Percentiles rank a stretch among this genome's conserved stretches.
These are phyloP conservation scores for Boletus patriciae DNA, from an alignment of 768 basidiomycete species.

Conservation along the genomic window DNA sequence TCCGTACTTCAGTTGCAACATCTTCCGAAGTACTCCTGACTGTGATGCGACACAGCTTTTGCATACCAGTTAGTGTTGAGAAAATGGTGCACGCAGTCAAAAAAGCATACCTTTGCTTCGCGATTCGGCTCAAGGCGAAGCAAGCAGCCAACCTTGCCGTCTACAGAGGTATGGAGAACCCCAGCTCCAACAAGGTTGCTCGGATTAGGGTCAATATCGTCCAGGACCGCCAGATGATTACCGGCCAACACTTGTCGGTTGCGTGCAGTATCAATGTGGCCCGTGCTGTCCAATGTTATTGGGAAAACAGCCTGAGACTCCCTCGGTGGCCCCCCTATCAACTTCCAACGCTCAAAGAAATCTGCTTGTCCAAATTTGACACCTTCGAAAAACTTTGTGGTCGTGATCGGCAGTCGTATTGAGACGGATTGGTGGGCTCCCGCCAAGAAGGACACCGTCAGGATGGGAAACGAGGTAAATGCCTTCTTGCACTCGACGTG, in stretches of 20 bases:
- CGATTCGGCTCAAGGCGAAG: constrained; percentile 91
- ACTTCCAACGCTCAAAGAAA: constrained; percentile 98
- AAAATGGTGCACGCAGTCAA: background rate
- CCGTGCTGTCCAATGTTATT: constrained; percentile 61
- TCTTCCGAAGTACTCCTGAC: constrained; percentile 93
- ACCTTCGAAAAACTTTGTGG: constrained; percentile 93
- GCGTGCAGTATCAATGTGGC: constrained; percentile 72
- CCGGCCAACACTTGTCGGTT: constrained; percentile 79
- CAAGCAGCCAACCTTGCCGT: constrained; percentile 95
- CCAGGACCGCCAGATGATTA: constrained; percentile 70
- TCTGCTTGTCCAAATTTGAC: constrained; percentile 80
- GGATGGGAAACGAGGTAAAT: constrained; percentile 73
- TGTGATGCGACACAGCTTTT: constrained; percentile 87
- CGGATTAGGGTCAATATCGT: constrained; percentile 92
- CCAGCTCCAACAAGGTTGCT: constrained; percentile 92
- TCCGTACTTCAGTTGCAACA: constrained; percentile 73
- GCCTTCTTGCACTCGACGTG: constrained; percentile 93
- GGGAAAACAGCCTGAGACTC: constrained; percentile 90
- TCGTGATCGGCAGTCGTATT: constrained; percentile 79
- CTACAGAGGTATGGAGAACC: constrained; percentile 88
- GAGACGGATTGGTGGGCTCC: constrained; percentile 88
- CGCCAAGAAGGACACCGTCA: constrained; percentile 88
- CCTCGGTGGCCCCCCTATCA: constrained; percentile 93
- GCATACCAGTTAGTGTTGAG: background rate
- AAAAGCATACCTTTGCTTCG: constrained; percentile 78